These are phyloP conservation scores for Pichia membranifaciens DNA, from an alignment of 805 yeast genomes.

Conservation along the genomic window DNA sequence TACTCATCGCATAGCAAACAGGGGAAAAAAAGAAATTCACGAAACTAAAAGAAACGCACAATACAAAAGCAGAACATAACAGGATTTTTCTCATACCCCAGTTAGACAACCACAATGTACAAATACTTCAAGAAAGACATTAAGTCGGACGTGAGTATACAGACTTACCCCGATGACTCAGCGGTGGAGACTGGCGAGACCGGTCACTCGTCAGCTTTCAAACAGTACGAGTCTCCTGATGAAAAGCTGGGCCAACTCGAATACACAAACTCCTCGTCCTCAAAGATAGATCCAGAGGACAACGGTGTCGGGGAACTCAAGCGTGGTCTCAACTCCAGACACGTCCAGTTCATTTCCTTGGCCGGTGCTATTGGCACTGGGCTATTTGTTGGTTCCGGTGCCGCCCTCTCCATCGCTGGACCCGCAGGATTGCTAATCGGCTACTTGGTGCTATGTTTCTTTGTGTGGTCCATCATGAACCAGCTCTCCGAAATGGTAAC, in stretches of 20 bases:
- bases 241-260: constrained; percentile 3
- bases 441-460: constrained; percentile 55
- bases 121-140: background rate
- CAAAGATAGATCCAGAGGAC: constrained; percentile 2
- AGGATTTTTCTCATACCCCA: background rate
- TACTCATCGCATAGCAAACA: too few relatives aligned
- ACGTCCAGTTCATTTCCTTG: constrained; percentile 59
- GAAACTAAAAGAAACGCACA: too few relatives aligned
- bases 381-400: constrained; percentile 47
- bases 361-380: constrained; percentile 76
- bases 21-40: too few relatives aligned
- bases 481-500: constrained; percentile 63
- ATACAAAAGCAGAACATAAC: too few relatives aligned
- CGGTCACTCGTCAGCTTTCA: too few relatives aligned
- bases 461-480: constrained; percentile 61
- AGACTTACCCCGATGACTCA: background rate
- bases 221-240: background rate
- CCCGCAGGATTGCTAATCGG: constrained; percentile 44
- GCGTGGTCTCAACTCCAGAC: constrained; percentile 41
- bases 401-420: constrained; percentile 30
- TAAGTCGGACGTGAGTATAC: background rate
- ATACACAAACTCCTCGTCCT: too few relatives aligned
- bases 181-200: too few relatives aligned
- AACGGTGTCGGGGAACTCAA: constrained; percentile 13
- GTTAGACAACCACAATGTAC: background rate